A percentile compares a stretch with the other conserved stretches of the same genome.
Conservation (phyloP, 305 asterid species). For the Withania somnifera region DNA sequence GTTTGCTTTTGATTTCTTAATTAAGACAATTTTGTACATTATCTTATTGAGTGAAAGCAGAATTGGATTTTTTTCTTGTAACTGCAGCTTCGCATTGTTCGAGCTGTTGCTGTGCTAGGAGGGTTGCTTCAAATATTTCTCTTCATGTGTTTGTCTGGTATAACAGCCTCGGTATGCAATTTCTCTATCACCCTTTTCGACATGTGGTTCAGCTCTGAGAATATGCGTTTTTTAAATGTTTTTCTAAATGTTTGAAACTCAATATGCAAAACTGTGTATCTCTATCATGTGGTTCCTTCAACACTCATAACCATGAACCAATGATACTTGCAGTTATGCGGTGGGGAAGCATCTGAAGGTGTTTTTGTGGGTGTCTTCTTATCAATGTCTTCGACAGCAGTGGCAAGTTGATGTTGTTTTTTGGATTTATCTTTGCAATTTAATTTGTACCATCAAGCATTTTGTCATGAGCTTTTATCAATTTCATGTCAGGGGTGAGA, state of each 20-base stretch:
- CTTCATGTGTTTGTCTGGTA: slow-evolving; percentile 78
- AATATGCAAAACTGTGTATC: not conserved
- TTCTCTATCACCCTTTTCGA: not conserved
- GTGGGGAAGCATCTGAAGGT: slow-evolving; percentile 81
- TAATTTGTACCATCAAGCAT: not conserved
- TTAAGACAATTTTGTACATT: slow-evolving; percentile 2
- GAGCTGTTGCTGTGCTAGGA: slow-evolving; percentile 79
- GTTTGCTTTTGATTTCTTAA: slow-evolving; percentile 20
- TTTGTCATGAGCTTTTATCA: not conserved
- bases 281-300: not conserved
- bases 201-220: not conserved
- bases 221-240: not conserved
- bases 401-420: slow-evolving; percentile 32
- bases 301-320: not conserved
- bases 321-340: slow-evolving; percentile 49
- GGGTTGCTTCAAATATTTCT: slow-evolving; percentile 75
- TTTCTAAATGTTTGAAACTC: not conserved
- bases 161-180: slow-evolving; percentile 55
- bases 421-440: slow-evolving; percentile 4
- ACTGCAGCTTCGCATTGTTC: slow-evolving; percentile 70
- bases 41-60: slow-evolving; percentile 4
- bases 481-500: not conserved
- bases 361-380: slow-evolving; percentile 82
- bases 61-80: not conserved
- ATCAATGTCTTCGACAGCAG: slow-evolving; percentile 88